phyloP scores from a whole-genome alignment of 2,329 filamentous ascomycete genomes.

The Monilinia fructigena region DNA sequence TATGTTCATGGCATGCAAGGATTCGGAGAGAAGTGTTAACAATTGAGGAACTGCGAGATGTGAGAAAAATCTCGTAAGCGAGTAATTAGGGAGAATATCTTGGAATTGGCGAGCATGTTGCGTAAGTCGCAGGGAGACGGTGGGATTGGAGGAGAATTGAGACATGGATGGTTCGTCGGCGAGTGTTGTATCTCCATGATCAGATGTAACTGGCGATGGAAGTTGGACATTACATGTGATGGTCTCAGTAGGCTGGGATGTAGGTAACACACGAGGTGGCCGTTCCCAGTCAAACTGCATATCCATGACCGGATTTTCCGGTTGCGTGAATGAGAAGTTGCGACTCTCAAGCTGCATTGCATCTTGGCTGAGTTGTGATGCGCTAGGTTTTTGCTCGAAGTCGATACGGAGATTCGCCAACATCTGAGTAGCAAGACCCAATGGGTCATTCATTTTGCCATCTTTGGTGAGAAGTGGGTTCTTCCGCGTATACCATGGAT shows the following conservation, averaged over 20 bases:
- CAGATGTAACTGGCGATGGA: constrained; percentile 4
- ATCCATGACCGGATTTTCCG: constrained; percentile 72
- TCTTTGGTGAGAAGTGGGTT: constrained; percentile 75
- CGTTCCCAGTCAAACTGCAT: constrained; percentile 85
- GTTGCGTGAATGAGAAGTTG: constrained; percentile 77
- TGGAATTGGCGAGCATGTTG: constrained; percentile 85
- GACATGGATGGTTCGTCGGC: constrained; percentile 82
- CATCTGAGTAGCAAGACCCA: constrained; percentile 91
- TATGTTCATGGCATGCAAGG: constrained; percentile 81
- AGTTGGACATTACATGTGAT: constrained; percentile 50
- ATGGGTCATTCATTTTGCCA: constrained; percentile 73
- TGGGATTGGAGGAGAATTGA: constrained; percentile 79
- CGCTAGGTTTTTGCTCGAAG: constrained; percentile 64
- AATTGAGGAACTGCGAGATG: constrained; percentile 72
- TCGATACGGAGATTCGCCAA: constrained; percentile 88
- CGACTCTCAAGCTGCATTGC: constrained; percentile 68
- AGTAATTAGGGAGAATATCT: constrained; percentile 85
- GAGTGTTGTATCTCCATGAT: constrained; percentile 48
- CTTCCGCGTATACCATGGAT: constrained; percentile 88
- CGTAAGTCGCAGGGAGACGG: constrained; percentile 79
- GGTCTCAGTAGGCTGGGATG: constrained; percentile 47
- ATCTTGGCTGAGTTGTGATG: constrained; percentile 46
- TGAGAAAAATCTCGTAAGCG: constrained; percentile 90
- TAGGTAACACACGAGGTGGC: constrained; percentile 47
- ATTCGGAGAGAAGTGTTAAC: constrained; percentile 75